These are phyloP conservation scores for Cucurbita moschata DNA, from an alignment of 306 rosid species.

Conservation along the genomic window DNA sequence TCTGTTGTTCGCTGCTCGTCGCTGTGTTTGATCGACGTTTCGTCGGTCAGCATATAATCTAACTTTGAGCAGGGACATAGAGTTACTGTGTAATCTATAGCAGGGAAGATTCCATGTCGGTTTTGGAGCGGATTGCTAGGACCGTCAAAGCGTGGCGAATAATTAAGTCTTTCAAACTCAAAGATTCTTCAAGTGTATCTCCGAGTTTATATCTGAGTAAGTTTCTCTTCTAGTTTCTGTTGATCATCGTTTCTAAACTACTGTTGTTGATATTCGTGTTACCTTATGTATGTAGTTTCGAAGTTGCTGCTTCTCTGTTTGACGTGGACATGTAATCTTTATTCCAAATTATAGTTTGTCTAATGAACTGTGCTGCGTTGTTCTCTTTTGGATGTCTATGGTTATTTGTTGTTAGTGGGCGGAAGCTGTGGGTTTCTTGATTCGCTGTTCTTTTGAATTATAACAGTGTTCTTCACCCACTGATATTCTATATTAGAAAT, in stretches of 20 bases:
- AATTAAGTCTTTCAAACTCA: slow-evolving; percentile 27
- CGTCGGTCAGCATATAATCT: background rate
- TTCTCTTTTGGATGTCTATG: background rate
- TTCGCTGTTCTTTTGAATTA: background rate
- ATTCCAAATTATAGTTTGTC: background rate
- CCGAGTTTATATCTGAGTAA: slow-evolving; percentile 21
- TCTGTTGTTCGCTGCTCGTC: background rate
- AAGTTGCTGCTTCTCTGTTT: background rate
- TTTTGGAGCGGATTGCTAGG: slow-evolving; percentile 21
- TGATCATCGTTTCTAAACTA: background rate
- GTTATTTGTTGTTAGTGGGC: background rate
- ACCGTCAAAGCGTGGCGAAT: slow-evolving; percentile 23
- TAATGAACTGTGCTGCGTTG: background rate
- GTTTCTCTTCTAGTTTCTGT: background rate
- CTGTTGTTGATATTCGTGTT: background rate
- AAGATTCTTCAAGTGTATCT: slow-evolving; percentile 17
- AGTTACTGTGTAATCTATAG: background rate
- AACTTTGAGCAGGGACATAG: background rate
- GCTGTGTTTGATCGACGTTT: background rate
- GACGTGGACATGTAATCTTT: background rate
- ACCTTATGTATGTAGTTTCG: background rate
- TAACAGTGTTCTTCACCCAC: background rate
- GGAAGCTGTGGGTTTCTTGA: background rate
- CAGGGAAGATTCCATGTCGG: slow-evolving; percentile 20
- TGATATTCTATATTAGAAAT: background rate